Evolutionary conservation across 768 basidiomycete species (phyloP), one percentile per base, ranked within the genome.

Genomic region (Pseudohyphozyma bogoriensis): DNA sequence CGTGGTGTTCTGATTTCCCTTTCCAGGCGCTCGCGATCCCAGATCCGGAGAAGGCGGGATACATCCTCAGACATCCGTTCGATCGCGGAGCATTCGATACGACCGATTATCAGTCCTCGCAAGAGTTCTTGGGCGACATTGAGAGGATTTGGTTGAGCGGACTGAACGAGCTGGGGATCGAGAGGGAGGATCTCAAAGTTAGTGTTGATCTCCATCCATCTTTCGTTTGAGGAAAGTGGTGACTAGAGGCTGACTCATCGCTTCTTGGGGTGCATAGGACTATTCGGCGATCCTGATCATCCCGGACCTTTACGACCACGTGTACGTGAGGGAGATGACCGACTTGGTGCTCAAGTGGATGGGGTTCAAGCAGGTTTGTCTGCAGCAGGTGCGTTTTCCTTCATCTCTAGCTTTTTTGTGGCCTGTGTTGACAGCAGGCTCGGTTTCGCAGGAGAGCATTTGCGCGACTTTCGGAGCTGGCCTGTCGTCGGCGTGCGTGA

Each of bases 381-480:
- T 86, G 5, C 89, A 93, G 73, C 95, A 96, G 79, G 91, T 85
- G 65, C 62, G 36, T 32, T 33, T 1, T 55, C 22, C 28, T 28
- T 50, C 31, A 8, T 20, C 51, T 24, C 46, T 28, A 6, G 33
- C 29, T 24, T 45, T 39, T 22, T 16, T n/a, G n/a, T n/a, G n/a
- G n/a, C n/a, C 31, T 32, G 16, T 16, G 28, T 31, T 22, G 32
- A 31, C 26, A 56, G n/a, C 53, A 45, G 20, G 32, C 32, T 45
- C 45, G 6, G 36, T 26, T 11, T 60, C 20, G n/a, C 64, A 95
- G 89, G 92, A 95, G 78, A 86, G 89, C 5, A 77, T 93, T 42
- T 87, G 88, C 36, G 90, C 92, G 5, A 89, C 89, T 1, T 96
- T 92, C 71, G 92, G 92, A 26, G 91, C 93, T 10, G 93, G 93